Evolutionary conservation across 2,329 filamentous ascomycete genomes (phyloP).

Genomic region (Colletotrichum orchidophilum): DNA sequence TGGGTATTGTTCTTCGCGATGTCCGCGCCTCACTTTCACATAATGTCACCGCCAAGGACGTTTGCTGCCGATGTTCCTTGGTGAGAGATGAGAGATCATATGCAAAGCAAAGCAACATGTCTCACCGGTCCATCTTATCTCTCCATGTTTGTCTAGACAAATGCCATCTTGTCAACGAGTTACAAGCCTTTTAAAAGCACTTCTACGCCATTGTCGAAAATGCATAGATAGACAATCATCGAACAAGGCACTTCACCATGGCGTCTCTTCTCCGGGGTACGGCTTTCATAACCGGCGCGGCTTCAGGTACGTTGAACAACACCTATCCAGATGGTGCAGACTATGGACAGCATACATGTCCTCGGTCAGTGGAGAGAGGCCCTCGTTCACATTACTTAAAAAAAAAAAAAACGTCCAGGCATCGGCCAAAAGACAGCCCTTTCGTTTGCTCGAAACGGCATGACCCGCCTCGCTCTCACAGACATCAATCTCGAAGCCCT

Average conservation of each 20-base stretch:
- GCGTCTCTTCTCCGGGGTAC: conserved; percentile 52
- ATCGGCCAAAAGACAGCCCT: conserved; percentile 58
- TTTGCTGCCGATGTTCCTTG: neutral
- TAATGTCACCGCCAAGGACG: neutral
- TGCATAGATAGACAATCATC: neutral
- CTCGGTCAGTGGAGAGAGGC: too few species aligned
- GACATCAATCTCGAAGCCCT: conserved; percentile 53
- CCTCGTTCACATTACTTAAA: neutral
- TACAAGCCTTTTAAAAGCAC: neutral
- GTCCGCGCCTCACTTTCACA: neutral
- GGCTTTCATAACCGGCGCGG: conserved; percentile 59
- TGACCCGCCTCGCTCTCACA: conserved; percentile 55
- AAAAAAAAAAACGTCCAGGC: conserved; percentile 46
- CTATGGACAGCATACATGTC: too few species aligned
- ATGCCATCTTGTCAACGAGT: too few species aligned
- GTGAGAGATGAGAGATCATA: neutral
- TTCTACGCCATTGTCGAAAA: neutral
- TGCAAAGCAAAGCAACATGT: neutral
- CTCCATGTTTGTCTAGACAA: neutral
- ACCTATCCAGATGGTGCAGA: too few species aligned
- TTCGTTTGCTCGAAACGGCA: conserved; percentile 57
- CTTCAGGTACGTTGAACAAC: conserved; percentile 47
- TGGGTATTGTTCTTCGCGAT: neutral
- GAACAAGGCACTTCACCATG: conserved; percentile 39
- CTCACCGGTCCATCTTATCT: neutral